Evolutionary conservation across 352 stramenopile species (phyloP), one percentile per base, ranked within the genome.

Genomic region (Globisporangium viniferum): DNA sequence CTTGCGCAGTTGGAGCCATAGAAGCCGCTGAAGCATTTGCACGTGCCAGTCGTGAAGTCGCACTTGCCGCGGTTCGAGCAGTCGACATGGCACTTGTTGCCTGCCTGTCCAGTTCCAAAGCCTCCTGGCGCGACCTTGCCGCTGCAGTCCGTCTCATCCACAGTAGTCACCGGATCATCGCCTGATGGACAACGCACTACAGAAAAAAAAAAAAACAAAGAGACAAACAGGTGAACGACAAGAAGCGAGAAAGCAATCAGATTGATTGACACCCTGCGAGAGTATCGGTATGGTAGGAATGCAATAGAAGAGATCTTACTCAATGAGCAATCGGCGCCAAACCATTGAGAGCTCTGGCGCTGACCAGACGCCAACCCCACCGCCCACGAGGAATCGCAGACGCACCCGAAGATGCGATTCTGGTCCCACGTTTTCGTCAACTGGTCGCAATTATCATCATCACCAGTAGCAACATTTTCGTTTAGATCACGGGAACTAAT

Each of bases 121-220:
- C 81, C 82, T 8, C 77, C 83, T 1, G 49, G 33, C 27, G 85
- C 80, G 12, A 74, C 41, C 31, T 81, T 79, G 27, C 77, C 78
- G 59, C 60, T 66, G 77, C 94, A 98, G 58, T 98, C 69, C 1
- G 88, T 97, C 75, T 98, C 94, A 66, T 95, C 80, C 14, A 70
- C 75, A 5, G 71, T 18, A 8, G 92, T 97, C 66, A 91, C 74
- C 0, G 93, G 90, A 61, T 98, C 91, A 61, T 98, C 79, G 1
- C 92, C 93, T 33, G 84, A 96, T 6, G 92, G 89, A 66, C 91
- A 97, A 31, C 79, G 87, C 61, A 88, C 81, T 95, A 54, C 10
- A 29, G 27, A 5, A 2, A 51, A 46, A n/a, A 24, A 24, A 20
- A 22, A 14, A 12, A 35, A 9, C 5, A 10, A 10, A 20, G 9